Evolutionary conservation across 495 filamentous ascomycete species (phyloP).

Genomic region (Neurospora terricola): DNA sequence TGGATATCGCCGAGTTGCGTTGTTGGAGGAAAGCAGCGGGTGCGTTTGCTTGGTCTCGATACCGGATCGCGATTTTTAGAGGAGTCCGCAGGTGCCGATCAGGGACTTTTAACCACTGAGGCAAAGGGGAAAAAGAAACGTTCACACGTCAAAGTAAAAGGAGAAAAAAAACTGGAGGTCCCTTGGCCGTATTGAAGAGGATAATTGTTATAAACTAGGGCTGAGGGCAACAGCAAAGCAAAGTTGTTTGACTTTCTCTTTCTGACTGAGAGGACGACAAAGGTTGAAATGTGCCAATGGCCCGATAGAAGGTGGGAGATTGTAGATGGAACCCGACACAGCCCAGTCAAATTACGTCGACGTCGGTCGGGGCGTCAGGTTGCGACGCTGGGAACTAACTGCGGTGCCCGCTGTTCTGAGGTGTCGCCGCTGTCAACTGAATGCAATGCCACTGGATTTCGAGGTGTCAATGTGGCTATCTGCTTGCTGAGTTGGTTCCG

Average conservation of each 20-base stretch:
- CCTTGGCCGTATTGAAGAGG: background rate
- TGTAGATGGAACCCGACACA: background rate
- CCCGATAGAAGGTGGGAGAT: background rate
- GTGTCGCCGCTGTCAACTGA: background rate
- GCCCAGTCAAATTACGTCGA: slow-evolving; percentile 11
- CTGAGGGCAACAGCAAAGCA: slow-evolving; percentile 2
- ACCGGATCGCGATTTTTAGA: background rate
- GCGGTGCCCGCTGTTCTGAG: background rate
- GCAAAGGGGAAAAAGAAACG: background rate
- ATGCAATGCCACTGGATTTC: background rate
- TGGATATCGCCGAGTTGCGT: background rate
- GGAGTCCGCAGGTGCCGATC: background rate
- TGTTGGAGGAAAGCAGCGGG: background rate
- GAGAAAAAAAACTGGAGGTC: background rate
- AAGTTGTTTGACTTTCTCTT: background rate
- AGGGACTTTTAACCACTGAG: background rate
- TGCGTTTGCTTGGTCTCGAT: background rate
- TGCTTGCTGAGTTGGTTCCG: background rate
- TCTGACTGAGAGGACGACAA: background rate
- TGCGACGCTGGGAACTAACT: background rate
- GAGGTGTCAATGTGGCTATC: background rate
- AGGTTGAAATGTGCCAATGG: background rate
- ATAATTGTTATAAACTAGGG: background rate
- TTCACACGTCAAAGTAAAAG: background rate
- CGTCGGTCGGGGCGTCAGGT: background rate